A percentile compares a stretch with the other conserved stretches of the same genome.
Conservation (phyloP, 768 basidiomycete species). For the Hypsizygus marmoreus region DNA sequence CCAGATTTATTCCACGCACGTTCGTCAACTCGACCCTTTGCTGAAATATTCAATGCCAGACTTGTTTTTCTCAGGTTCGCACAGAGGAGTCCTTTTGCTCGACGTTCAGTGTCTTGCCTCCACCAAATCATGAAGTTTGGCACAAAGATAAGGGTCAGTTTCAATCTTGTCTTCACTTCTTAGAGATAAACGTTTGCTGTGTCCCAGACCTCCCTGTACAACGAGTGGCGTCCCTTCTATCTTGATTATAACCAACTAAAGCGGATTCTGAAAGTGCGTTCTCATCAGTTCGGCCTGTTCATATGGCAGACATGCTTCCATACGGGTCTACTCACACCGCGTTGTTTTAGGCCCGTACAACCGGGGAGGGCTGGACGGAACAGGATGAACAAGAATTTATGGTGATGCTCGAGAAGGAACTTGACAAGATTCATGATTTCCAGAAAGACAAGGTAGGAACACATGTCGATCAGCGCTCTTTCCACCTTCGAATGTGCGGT, state of each 20-base stretch:
- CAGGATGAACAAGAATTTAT: conserved; percentile 85
- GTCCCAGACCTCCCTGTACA: conserved; percentile 75
- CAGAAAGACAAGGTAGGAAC: conserved; percentile 78
- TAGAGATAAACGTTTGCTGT: not conserved
- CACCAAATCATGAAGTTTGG: conserved; percentile 72
- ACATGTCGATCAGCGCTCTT: not conserved
- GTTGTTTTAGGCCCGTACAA: conserved; percentile 43
- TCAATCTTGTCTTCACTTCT: not conserved
- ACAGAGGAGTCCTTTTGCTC: not conserved
- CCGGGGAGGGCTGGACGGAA: conserved; percentile 65
- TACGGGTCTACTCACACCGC: not conserved
- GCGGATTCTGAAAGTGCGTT: conserved; percentile 79
- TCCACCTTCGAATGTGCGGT: too few relatives aligned
- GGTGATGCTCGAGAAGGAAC: conserved; percentile 74
- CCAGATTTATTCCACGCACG: conserved; percentile 23
- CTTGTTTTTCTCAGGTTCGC: not conserved
- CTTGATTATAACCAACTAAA: conserved; percentile 89
- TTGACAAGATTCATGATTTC: conserved; percentile 94
- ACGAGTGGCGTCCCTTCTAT: conserved; percentile 90
- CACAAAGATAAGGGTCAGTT: conserved; percentile 55
- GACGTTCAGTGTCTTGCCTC: not conserved
- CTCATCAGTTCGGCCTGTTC: not conserved
- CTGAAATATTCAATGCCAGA: not conserved
- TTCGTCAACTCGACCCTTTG: conserved; percentile 20
- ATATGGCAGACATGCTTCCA: too few relatives aligned